phyloP scores from a whole-genome alignment of 805 yeast species.

The Candida montana region DNA sequence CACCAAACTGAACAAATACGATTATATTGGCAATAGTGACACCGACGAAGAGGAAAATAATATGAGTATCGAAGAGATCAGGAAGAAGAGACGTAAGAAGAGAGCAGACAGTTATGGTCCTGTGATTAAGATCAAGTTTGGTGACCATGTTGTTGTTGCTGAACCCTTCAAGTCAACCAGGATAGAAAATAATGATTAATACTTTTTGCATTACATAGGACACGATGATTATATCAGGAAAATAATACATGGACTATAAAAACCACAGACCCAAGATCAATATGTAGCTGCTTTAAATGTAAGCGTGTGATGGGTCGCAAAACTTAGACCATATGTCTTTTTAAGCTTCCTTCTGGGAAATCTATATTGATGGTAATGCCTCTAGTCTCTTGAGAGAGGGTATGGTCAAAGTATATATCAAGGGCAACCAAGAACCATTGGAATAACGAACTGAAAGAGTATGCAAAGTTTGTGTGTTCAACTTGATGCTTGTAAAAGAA shows the following conservation, averaged over 20 bases:
- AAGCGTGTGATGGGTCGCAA: no score
- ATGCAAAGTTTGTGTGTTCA: slow-evolving; percentile 9
- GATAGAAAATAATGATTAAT: slow-evolving; percentile 11
- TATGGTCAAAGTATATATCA: slow-evolving; percentile 13
- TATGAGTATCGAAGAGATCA: slow-evolving; percentile 15
- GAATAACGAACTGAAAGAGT: slow-evolving; percentile 14
- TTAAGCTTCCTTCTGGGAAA: slow-evolving; percentile 6
- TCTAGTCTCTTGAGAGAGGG: slow-evolving; percentile 6
- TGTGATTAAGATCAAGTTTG: slow-evolving; percentile 20
- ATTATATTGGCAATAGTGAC: slow-evolving; percentile 23
- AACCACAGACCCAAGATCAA: no score
- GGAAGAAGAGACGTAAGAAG: slow-evolving; percentile 10
- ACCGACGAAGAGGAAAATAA: slow-evolving; percentile 25
- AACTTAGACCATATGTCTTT: slow-evolving; percentile 5
- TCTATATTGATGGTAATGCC: slow-evolving; percentile 1
- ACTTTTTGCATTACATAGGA: not conserved
- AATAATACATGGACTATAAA: not conserved
- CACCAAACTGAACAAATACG: slow-evolving; percentile 16
- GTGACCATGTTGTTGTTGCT: slow-evolving; percentile 17
- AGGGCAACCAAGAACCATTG: slow-evolving; percentile 13
- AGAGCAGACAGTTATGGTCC: slow-evolving; percentile 19
- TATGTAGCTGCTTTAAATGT: no score
- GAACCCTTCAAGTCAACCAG: slow-evolving; percentile 23
- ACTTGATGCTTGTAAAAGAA: slow-evolving; percentile 18
- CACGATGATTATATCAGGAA: no score